Evolutionary conservation across 2,329 filamentous ascomycete genomes (phyloP).

Genomic region (Mollisiaceae sp.): DNA sequence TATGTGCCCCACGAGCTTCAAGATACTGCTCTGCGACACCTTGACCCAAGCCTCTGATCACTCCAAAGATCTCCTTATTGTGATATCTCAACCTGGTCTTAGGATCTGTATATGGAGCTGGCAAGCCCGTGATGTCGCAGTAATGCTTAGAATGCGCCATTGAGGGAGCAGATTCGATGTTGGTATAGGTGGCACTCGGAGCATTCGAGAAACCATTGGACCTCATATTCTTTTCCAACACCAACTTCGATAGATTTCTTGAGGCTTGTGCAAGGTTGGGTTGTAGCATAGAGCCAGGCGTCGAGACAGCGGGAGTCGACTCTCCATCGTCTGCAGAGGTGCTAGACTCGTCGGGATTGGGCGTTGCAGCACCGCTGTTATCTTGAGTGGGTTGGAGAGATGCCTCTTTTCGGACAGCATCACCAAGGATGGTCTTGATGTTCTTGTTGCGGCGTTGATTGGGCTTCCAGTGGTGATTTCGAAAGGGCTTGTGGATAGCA

Average conservation of each 20-base stretch:
- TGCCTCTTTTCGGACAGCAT: slow-evolving; percentile 87
- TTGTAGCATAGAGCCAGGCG: slow-evolving; percentile 48
- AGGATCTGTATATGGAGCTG: slow-evolving; percentile 91
- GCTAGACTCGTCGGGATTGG: slow-evolving; percentile 56
- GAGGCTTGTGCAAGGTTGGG: slow-evolving; percentile 89
- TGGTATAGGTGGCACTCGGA: slow-evolving; percentile 86
- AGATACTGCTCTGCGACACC: slow-evolving; percentile 86
- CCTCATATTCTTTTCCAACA: slow-evolving; percentile 80
- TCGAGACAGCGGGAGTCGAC: slow-evolving; percentile 52
- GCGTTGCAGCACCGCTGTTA: slow-evolving; percentile 80
- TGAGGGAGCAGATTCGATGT: slow-evolving; percentile 93
- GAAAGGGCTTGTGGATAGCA: slow-evolving; percentile 84
- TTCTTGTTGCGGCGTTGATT: slow-evolving; percentile 98
- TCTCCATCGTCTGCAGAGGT: slow-evolving; percentile 53
- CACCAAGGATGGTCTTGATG: slow-evolving; percentile 92
- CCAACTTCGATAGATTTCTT: slow-evolving; percentile 83
- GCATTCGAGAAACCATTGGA: slow-evolving; percentile 48
- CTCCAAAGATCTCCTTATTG: slow-evolving; percentile 87
- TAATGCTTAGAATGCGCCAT: slow-evolving; percentile 85
- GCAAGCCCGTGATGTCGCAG: slow-evolving; percentile 92
- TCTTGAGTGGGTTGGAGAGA: slow-evolving; percentile 82
- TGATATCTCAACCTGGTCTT: slow-evolving; percentile 94
- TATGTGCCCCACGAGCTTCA: slow-evolving; percentile 89
- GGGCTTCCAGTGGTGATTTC: slow-evolving; percentile 87
- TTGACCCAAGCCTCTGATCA: slow-evolving; percentile 81